phyloP scores from a whole-genome alignment of 257 asterid species.

The Rubia yunnanensis region DNA sequence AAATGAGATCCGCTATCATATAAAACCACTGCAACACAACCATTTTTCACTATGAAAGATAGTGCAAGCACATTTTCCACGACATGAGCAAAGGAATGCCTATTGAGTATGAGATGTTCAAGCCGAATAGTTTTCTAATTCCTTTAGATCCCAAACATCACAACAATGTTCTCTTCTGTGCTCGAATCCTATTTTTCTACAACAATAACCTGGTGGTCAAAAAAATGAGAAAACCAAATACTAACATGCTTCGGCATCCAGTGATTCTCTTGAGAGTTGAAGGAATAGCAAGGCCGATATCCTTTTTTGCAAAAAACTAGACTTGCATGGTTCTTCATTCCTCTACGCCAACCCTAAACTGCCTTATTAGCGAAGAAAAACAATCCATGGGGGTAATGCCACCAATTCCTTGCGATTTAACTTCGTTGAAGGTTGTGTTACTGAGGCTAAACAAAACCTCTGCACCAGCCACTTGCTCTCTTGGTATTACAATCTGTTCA shows the following conservation, averaged over 20 bases:
- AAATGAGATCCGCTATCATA: constrained; percentile 39
- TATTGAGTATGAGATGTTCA: constrained; percentile 39
- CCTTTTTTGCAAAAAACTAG: constrained; percentile 22
- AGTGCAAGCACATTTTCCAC: constrained; percentile 53
- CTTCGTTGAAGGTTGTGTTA: constrained; percentile 26
- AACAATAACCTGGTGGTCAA: constrained; percentile 4
- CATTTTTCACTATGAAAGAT: constrained; percentile 56
- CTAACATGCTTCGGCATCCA: constrained; percentile 39
- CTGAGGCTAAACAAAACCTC: constrained; percentile 41
- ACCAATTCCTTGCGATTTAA: constrained; percentile 23
- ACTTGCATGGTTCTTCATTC: background rate
- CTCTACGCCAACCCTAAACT: constrained; percentile 12
- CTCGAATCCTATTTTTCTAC: constrained; percentile 19
- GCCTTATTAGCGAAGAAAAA: constrained; percentile 28
- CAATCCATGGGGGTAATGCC: constrained; percentile 34
- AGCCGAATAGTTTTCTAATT: constrained; percentile 24
- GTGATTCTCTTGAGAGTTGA: constrained; percentile 27
- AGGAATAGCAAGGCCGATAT: constrained; percentile 23
- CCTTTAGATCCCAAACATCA: constrained; percentile 35
- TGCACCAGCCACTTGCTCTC: constrained; percentile 65
- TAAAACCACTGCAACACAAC: constrained; percentile 29
- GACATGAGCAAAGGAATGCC: constrained; percentile 44
- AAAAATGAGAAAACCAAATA: background rate
- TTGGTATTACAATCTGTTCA: constrained; percentile 32
- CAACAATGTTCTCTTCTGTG: constrained; percentile 29